Evolutionary conservation across 495 filamentous ascomycete species (phyloP).

Genomic region (Tuber umbilicatum): DNA sequence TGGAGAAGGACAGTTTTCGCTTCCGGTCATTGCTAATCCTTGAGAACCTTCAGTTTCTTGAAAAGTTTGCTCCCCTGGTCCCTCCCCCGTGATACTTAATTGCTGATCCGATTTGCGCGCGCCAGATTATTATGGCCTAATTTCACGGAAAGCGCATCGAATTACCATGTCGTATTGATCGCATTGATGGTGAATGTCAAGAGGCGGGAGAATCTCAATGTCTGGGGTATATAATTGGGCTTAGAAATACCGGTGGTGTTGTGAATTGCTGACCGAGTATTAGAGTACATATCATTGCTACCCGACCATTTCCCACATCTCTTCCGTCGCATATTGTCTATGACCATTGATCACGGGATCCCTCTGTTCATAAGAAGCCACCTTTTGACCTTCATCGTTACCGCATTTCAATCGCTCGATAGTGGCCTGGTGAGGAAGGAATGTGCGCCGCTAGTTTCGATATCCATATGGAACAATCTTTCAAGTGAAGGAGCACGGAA

Average conservation of each 20-base stretch:
- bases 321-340: conserved; percentile 82
- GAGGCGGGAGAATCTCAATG: conserved; percentile 73
- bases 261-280: conserved; percentile 16
- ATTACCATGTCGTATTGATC: conserved; percentile 82
- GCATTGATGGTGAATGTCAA: conserved; percentile 81
- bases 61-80: conserved; percentile 54
- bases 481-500: conserved; percentile 62
- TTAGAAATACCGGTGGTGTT: conserved; percentile 11
- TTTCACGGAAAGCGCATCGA: conserved; percentile 80
- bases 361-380: conserved; percentile 65
- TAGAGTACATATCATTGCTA: conserved; percentile 68
- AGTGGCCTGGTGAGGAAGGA: conserved; percentile 85
- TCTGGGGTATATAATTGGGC: conserved; percentile 62
- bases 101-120: conserved; percentile 19
- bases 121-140: conserved; percentile 86
- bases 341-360: conserved; percentile 75
- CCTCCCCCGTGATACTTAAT: background rate
- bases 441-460: conserved; percentile 89
- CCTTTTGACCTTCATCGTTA: conserved; percentile 77
- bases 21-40: conserved; percentile 70
- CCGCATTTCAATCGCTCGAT: conserved; percentile 90
- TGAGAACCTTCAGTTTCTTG: conserved; percentile 84
- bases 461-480: conserved; percentile 91
- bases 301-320: conserved; percentile 79
- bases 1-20: conserved; percentile 75